These are phyloP conservation scores for Crithidia sp. DNA, from an alignment of 208 protist genomes.

Conservation along the genomic window DNA sequence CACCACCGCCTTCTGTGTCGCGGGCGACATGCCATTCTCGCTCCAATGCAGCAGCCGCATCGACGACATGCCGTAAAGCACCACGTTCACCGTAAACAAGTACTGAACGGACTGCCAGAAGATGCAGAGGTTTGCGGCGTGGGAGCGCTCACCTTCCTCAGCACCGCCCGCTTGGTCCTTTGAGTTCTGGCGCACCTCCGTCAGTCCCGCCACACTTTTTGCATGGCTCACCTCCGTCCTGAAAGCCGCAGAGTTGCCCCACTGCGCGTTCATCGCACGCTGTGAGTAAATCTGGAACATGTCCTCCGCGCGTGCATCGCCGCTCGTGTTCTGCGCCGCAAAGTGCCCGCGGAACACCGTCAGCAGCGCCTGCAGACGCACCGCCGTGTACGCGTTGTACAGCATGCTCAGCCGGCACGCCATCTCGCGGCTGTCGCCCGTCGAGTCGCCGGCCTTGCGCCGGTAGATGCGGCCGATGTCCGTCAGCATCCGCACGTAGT, in stretches of 20 bases:
- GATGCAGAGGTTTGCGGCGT: neutral
- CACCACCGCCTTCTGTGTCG: neutral
- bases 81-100: neutral
- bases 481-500: conserved; percentile 4
- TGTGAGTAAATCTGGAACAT: neutral
- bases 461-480: conserved; percentile 2
- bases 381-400: conserved; percentile 7
- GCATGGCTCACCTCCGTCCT: neutral
- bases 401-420: neutral
- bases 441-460: neutral
- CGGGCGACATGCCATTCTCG: neutral
- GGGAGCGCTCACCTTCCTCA: neutral
- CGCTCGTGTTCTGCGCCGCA: neutral
- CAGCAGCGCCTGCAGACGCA: conserved; percentile 8
- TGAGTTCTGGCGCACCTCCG: neutral
- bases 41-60: neutral
- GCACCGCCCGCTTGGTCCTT: neutral
- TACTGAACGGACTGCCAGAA: neutral
- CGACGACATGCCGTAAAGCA: neutral
- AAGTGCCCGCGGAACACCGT: neutral
- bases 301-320: neutral
- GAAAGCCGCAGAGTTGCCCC: neutral
- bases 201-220: neutral
- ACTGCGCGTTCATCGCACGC: neutral
- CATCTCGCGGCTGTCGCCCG: neutral